Evolutionary conservation across 495 filamentous ascomycete genomes (phyloP), one percentile per base, ranked within the genome.

Genomic region (Penicillium chermesinum): DNA sequence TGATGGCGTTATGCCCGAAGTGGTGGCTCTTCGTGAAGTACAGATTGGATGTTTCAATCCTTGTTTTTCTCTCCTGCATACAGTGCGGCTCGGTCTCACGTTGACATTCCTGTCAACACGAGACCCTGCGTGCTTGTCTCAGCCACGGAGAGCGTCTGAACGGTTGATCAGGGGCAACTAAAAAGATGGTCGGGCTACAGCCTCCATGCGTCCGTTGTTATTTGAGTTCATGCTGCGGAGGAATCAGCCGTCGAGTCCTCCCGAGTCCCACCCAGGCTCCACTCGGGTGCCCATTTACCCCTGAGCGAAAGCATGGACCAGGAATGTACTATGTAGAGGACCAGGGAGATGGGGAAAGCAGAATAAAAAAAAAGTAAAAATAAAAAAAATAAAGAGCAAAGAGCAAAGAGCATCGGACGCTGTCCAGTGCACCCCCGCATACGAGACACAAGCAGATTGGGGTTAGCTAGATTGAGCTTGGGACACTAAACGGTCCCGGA

Each of bases 241-340:
- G 35, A 40, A 35, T 34, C 33, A 21, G 40, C 45, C 25, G 37
- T 53, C 46, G 54, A 57, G 50, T 48, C 51, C 51, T 56, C 48
- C 43, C 44, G 44, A 22, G 55, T 49, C 44, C 52, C 51, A 54
- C 51, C 30, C 0, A 10, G 44, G 49, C 36, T 54, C 55, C 55
- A 58, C 55, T 46, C 40, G 48, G 34, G 38, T 45, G 53, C 53
- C 41, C 55, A 47, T 58, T 58, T 58, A 58, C 55, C 55, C 55
- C 55, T 58, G 55, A 55, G 41, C 45, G 42, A 30, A 46, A 58
- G 55, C 55, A 57, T 47, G 44, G 54, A 50, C 54, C 54, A 57
- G 22, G 46, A 53, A 48, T 46, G 45, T 14, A 18, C 12, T n/a
- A 9, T 19, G 5, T 4, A 19, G n/a, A 25, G 20, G 18, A 12